These are phyloP conservation scores for Xanthoconium separans DNA, from an alignment of 1,284 basidiomycete species.

Conservation along the genomic window DNA sequence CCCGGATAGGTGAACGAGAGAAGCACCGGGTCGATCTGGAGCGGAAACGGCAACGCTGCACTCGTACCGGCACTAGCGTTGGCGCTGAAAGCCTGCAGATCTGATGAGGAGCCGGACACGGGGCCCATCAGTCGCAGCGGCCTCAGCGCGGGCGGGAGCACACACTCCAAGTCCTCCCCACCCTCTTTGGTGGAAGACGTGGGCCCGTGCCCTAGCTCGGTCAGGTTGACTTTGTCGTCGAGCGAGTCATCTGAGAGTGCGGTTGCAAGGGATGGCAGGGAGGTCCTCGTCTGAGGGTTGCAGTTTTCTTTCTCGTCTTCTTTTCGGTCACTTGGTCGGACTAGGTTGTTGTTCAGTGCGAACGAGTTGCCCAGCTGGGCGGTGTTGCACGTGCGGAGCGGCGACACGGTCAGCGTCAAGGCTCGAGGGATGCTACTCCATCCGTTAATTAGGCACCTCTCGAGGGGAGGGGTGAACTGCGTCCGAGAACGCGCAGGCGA, in stretches of 20 bases:
- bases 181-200: too few relatives aligned
- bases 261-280: conserved; percentile 21
- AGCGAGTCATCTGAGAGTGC: conserved; percentile 19
- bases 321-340: not conserved
- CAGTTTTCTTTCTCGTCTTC: not conserved
- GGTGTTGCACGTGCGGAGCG: not conserved
- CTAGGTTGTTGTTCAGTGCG: not conserved
- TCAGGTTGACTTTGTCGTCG: conserved; percentile 12
- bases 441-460: not conserved
- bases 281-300: not conserved
- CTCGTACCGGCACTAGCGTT: not conserved
- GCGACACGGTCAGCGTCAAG: not conserved
- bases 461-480: not conserved
- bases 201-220: not conserved
- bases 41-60: not conserved
- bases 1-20: conserved; percentile 19
- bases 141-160: conserved; percentile 19
- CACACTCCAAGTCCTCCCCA: conserved; percentile 8
- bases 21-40: conserved; percentile 30
- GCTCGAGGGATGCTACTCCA: not conserved
- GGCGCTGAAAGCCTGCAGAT: not conserved
- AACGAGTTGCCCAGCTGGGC: not conserved
- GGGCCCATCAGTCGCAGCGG: conserved; percentile 20
- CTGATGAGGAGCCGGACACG: not conserved
- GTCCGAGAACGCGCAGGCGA: not conserved